Base-by-base conservation (phyloP, 495 filamentous ascomycete species). In the Hypoxylon rickii region DNA sequence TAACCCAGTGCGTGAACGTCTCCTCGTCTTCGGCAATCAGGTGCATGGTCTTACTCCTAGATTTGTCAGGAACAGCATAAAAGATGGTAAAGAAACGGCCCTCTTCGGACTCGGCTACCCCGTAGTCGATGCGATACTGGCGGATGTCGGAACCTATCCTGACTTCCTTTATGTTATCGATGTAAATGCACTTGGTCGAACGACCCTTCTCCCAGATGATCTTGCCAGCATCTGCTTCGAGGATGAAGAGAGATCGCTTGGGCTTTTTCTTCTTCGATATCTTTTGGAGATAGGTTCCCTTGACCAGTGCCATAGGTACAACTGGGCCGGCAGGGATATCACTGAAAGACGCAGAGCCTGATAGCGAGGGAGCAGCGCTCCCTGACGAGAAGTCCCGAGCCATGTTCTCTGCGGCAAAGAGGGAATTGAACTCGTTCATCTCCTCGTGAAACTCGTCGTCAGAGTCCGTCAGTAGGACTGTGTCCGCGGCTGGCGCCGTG, bases 151-250 rank as follows among this genome's bases (percentile, higher is more conserved):
- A 78, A 29, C 90, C 93, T 29, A 85, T 82, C 44, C 91, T 85
- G 36, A 98, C 89, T 55, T 96, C 90, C 60, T 87, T 87, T 63
- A 98, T 92, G 65, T 98, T 90, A 58, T 98, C 94, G 50, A 98
- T 86, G 66, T 95, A 95, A 59, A 98, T 88, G 13, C 81, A 83
- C 56, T 96, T 97, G 1, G 85, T 80, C 0, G 87, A 82, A 43
- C 89, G 89, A 3, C 81, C 85, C 12, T 83, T 81, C 70, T 95
- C 86, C 94, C 94, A 98, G 24, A 78, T 86, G 26, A 97, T 89
- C 68, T 90, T 94, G 39, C 87, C 90, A 4, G 87, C 80, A 44
- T 90, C 86, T 16, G 87, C 78, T 63, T 97, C 89, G 1, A 97
- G 79, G 22, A 84, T 80, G 57, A 97, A 88, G 22, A 74, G 84